A percentile compares a stretch with the other conserved stretches of the same genome.
These are phyloP conservation scores for Annulohypoxylon maeteangense DNA, from an alignment of 495 filamentous ascomycete species.

Conservation along the genomic window DNA sequence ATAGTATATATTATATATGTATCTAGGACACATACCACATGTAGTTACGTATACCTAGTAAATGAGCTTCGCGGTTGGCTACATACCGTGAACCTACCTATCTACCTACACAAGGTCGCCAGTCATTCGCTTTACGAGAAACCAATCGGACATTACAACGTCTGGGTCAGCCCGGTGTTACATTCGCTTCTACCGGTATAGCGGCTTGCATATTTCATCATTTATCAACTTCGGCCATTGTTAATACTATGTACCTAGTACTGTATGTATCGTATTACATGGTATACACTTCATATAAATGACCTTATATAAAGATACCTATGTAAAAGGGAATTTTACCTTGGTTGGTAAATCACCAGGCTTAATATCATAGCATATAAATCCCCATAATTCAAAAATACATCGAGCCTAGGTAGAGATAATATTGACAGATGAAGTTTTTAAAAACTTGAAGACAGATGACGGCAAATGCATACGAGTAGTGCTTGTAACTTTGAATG, in stretches of 20 bases:
- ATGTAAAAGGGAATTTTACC: not conserved
- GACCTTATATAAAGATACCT: too few relatives aligned
- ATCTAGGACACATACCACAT: too few relatives aligned
- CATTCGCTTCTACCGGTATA: slow-evolving; percentile 37
- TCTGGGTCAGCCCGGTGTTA: slow-evolving; percentile 24
- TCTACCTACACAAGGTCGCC: not conserved
- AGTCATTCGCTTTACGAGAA: not conserved
- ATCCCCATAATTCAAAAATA: not conserved
- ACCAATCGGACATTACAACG: slow-evolving; percentile 8
- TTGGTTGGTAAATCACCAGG: slow-evolving; percentile 12
- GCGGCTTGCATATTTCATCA: slow-evolving; percentile 22
- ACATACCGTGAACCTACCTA: too few relatives aligned
- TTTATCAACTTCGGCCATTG: slow-evolving; percentile 22
- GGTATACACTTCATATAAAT: too few relatives aligned
- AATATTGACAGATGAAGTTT: too few relatives aligned
- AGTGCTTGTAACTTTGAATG: too few relatives aligned
- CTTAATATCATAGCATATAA: slow-evolving; percentile 14
- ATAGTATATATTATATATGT: too few relatives aligned
- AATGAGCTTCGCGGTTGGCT: too few relatives aligned
- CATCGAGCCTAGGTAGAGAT: not conserved
- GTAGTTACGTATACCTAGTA: too few relatives aligned
- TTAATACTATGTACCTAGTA: not conserved
- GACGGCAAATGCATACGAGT: too few relatives aligned
- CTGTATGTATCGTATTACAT: not conserved
- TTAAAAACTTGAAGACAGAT: too few relatives aligned